These are phyloP conservation scores for Medicago ruthenica DNA, from an alignment of 306 rosid genomes.

Conservation along the genomic window DNA sequence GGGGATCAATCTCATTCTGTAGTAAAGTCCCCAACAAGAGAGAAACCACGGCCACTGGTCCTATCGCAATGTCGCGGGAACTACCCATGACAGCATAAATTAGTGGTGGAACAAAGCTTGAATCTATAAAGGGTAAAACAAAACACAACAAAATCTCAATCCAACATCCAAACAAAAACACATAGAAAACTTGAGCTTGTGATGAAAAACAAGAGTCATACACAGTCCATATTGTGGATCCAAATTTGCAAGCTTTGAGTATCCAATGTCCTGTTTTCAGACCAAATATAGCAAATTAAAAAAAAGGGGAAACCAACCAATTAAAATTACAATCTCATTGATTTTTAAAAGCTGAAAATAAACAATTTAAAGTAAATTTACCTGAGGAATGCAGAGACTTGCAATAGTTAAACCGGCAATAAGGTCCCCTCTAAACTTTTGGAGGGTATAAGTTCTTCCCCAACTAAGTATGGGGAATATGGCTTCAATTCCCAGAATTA, in stretches of 20 bases:
- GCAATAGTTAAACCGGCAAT: slow-evolving; percentile 95
- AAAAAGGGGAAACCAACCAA: not conserved
- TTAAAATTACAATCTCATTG: not conserved
- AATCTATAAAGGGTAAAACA: slow-evolving; percentile 58
- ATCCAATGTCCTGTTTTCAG: slow-evolving; percentile 82
- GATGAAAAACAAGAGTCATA: slow-evolving; percentile 50
- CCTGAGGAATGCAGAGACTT: slow-evolving; percentile 99
- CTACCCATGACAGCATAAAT: slow-evolving; percentile 95
- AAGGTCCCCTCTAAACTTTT: slow-evolving; percentile 80
- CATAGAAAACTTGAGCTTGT: slow-evolving; percentile 8
- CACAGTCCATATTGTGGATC: slow-evolving; percentile 90
- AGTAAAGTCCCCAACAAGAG: slow-evolving; percentile 91
- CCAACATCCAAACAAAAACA: slow-evolving; percentile 27
- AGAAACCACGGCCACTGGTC: slow-evolving; percentile 98
- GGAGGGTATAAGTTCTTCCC: slow-evolving; percentile 71
- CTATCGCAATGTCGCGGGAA: slow-evolving; percentile 96
- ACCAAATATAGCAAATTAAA: slow-evolving; percentile 39
- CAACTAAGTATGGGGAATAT: slow-evolving; percentile 83
- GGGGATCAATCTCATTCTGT: slow-evolving; percentile 72
- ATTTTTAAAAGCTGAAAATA: slow-evolving; percentile 19
- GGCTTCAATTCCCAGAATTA: slow-evolving; percentile 78
- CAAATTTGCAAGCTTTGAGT: slow-evolving; percentile 91
- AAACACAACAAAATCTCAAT: slow-evolving; percentile 38
- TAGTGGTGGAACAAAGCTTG: slow-evolving; percentile 94
- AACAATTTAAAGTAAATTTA: slow-evolving; percentile 41